Evolutionary conservation across 2,329 filamentous ascomycete species (phyloP), one percentile per base, ranked within the genome.

Genomic region (Arthroderma sp.): DNA sequence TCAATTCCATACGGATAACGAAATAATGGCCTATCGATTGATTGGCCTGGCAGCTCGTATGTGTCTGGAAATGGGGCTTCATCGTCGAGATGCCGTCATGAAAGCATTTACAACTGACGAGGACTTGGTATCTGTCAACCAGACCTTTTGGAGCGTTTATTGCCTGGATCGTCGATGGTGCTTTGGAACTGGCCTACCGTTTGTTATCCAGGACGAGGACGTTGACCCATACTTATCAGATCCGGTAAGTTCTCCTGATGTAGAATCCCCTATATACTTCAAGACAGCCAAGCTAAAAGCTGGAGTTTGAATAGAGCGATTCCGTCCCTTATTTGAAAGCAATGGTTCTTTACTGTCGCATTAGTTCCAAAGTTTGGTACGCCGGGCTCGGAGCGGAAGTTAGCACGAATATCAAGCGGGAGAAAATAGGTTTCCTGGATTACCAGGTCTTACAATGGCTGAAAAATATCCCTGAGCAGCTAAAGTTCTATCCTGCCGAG

Each of bases 401-500:
- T n/a, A 70, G 76, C 0, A 72, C 74, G 32, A 79, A 83, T 34
- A 69, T 84, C 43, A 79, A 79, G 49, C 75, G 77, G 30, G 79
- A 84, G 48, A 82, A 89, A 50, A 84, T 94, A 47, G 81, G 83
- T 29, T 80, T 78, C 40, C 71, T 95, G 5, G 88, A 95, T 57
- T 81, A 80, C 48, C 83, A 93, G 55, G 81, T 94, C 40, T 68
- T 91, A 4, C 78, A 85, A 52, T 96, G 89, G 89, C 89, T 93
- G 55, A 80, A 83, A 10, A 73, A 74, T 9, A 76, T 94, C 33
- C 62, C 89, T 59, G 51, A 79, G 58, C 65, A 74, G 62, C 58
- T 83, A 52, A 68, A 79, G 67, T 73, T 84, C 70, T 70, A 76
- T 57, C 74, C 69, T 64, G 53, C 73, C 59, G 66, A 78, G 57